Percentiles rank a stretch among this genome's conserved stretches.
These are phyloP conservation scores for Phytophthora kernoviae DNA, from an alignment of 352 stramenopile genomes.

Conservation along the genomic window DNA sequence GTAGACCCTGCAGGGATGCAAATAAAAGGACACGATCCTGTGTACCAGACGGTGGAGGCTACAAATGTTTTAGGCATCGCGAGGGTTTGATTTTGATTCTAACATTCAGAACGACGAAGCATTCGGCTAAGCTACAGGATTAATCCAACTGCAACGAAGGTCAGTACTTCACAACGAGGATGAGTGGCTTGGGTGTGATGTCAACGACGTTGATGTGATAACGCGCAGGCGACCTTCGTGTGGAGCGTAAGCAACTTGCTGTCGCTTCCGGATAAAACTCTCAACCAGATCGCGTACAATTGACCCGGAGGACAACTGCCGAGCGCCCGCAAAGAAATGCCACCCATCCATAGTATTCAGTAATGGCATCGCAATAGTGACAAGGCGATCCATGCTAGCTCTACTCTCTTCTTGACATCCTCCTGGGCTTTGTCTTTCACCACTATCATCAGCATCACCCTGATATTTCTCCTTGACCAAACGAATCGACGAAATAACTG, in stretches of 20 bases:
- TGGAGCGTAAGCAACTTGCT: slow-evolving; percentile 27
- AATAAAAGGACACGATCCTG: too few species aligned
- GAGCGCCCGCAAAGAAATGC: slow-evolving; percentile 34
- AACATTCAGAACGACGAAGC: too few species aligned
- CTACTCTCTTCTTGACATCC: slow-evolving; percentile 7
- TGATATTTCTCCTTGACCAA: slow-evolving; percentile 26
- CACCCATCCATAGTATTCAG: slow-evolving; percentile 34
- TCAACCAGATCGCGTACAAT: slow-evolving; percentile 45
- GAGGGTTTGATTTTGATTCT: too few species aligned
- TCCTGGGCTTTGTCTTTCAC: not conserved
- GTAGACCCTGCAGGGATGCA: too few species aligned
- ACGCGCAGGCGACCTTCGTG: slow-evolving; percentile 31
- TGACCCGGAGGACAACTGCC: slow-evolving; percentile 16
- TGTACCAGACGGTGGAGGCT: too few species aligned
- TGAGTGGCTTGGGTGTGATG: slow-evolving; percentile 4
- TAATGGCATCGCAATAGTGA: slow-evolving; percentile 39
- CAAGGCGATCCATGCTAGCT: slow-evolving; percentile 10
- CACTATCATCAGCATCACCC: not conserved
- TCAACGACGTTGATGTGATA: slow-evolving; percentile 6
- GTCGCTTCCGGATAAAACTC: slow-evolving; percentile 24
- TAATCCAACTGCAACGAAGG: not conserved
- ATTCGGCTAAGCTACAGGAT: too few species aligned
- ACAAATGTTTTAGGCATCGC: too few species aligned
- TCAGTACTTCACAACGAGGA: slow-evolving; percentile 17
- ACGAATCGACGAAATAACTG: slow-evolving; percentile 41